Base-by-base conservation (phyloP, 306 rosid species). In the Trifolium pratense region DNA sequence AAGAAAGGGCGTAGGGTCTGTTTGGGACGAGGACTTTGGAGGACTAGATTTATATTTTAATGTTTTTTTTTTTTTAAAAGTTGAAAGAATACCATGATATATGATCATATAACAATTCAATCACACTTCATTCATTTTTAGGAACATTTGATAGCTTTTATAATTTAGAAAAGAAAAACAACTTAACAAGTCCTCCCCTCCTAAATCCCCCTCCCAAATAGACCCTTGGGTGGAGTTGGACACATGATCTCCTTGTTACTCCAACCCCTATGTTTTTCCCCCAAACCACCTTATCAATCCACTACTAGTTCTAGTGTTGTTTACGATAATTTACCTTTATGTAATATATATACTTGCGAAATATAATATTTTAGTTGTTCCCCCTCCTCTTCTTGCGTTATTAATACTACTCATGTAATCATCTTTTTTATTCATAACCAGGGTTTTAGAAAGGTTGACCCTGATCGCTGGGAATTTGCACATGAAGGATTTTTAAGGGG, bases 401-500 rank as follows among this genome's bases (percentile, higher is more conserved):
- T 62, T 11, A n/a, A 32, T 36, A 15, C 20, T 66, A 16, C 17
- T 9, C 11, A 20, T 67, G 14, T 13, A 59, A 17, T 42, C 5
- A 25, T 31, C 42, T 53, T 74, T 77, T 75, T 73, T 26, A 71
- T 82, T 76, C 58, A n/a, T 34, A 52, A 81, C 70, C 84, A 93
- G 98, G 98, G 98, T 52, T 93, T 93, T 71, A 90, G 96, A 84
- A 90, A 93, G 83, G 97, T 93, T 66, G 97, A 93, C 80, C 97
- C 97, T 8, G 97, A 93, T 69, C 87, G 93, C 59, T 93, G 98
- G 98, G 98, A 93, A 69, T 93, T 93, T 84, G 98, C 98, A 31
- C 87, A 93, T 65, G 98, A 90, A 79, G 96, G 89, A 6, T 93
- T 92, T 79, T 79, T 92, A 76, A 87, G 91, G 85, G 98, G 90